Conservation (phyloP, 768 basidiomycete species). For the Termitomyces heimii region DNA sequence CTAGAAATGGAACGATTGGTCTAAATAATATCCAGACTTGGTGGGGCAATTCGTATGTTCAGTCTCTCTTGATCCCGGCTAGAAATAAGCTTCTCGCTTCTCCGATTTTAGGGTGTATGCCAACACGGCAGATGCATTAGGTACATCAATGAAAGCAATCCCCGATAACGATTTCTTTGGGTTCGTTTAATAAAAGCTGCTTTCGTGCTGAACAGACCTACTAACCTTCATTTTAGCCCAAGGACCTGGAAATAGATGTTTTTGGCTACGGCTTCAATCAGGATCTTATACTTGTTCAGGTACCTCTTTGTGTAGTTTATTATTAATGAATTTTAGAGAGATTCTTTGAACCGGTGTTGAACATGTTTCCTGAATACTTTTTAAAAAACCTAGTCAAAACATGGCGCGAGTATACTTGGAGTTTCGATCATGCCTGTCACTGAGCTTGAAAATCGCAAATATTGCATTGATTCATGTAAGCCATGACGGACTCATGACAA, state of each 20-base stretch:
- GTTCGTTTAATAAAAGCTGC: conserved; percentile 14
- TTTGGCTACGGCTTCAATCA: not conserved
- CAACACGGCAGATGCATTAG: conserved; percentile 34
- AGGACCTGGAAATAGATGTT: conserved; percentile 10
- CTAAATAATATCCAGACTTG: conserved; percentile 44
- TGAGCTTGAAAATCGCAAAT: too few species aligned
- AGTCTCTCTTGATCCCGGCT: not conserved
- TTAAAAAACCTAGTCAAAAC: too few species aligned
- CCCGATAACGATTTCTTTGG: conserved; percentile 26
- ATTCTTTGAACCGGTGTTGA: not conserved
- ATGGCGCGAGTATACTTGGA: too few species aligned
- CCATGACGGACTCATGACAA: too few species aligned
- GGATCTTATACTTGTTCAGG: not conserved
- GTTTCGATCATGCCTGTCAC: too few species aligned
- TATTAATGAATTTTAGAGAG: not conserved
- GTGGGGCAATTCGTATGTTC: conserved; percentile 65
- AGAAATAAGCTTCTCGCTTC: not conserved
- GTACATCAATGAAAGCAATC: conserved; percentile 28
- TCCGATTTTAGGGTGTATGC: conserved; percentile 23
- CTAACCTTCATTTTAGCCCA: conserved; percentile 5
- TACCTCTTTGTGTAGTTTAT: not conserved
- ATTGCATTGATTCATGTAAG: too few species aligned
- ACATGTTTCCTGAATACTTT: too few species aligned
- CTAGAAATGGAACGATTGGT: conserved; percentile 55
- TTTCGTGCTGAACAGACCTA: not conserved